Evolutionary conservation across 2,329 filamentous ascomycete genomes (phyloP).

Genomic region (Gyromitra esculenta): DNA sequence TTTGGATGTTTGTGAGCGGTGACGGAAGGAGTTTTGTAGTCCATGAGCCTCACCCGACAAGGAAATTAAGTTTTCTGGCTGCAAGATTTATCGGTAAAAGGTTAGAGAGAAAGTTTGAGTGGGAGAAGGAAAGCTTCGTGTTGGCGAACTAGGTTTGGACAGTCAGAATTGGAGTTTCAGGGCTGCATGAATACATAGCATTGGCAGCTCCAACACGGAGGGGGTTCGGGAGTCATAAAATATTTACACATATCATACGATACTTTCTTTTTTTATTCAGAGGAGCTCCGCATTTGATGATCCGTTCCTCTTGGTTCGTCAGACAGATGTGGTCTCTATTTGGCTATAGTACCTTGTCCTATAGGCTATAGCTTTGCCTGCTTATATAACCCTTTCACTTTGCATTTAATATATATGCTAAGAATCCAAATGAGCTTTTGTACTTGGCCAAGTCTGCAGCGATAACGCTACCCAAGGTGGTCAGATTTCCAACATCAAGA

Average conservation of each 20-base stretch:
- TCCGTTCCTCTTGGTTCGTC: not conserved
- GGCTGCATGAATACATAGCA: not conserved
- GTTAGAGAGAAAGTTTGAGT: not conserved
- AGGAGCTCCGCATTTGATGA: not conserved
- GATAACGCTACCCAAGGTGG: not conserved
- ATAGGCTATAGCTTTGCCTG: not conserved
- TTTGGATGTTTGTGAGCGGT: not conserved
- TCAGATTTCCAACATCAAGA: not conserved
- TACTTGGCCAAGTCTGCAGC: not conserved
- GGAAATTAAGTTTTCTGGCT: not conserved
- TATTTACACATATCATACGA: not conserved
- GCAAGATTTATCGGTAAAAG: not conserved
- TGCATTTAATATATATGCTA: not conserved
- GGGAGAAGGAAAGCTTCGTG: not conserved
- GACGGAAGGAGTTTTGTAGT: constrained; percentile 1
- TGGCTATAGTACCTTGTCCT: too few species aligned
- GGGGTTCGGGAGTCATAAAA: not conserved
- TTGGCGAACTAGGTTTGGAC: not conserved
- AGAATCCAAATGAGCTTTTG: not conserved
- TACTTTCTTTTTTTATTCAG: not conserved
- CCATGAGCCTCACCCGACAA: not conserved
- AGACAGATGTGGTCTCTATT: too few species aligned
- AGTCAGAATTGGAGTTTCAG: not conserved
- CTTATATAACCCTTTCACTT: not conserved
- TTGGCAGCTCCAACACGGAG: not conserved